phyloP scores from a whole-genome alignment of 495 filamentous ascomycete genomes.

The Massariosphaeria phaeospora region DNA sequence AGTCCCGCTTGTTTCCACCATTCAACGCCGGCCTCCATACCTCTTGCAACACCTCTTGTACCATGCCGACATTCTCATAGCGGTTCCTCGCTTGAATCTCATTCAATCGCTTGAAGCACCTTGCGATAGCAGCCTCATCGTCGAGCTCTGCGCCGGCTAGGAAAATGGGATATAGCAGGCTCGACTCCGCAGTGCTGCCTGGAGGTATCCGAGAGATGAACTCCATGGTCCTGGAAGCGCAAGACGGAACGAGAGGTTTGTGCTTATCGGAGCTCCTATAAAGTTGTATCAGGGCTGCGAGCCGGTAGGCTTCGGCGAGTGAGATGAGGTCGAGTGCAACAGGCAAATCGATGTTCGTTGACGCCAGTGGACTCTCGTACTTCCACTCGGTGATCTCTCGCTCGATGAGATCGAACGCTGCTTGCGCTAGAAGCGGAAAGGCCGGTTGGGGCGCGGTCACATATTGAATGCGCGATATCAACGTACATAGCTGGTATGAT shows the following conservation, averaged over 20 bases:
- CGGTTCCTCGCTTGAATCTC: constrained; percentile 20
- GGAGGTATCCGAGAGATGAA: constrained; percentile 23
- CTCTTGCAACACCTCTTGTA: constrained; percentile 18
- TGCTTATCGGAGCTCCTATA: constrained; percentile 22
- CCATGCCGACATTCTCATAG: constrained; percentile 21
- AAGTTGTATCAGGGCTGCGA: constrained; percentile 24
- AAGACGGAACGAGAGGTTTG: constrained; percentile 15
- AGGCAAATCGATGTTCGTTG: constrained; percentile 12
- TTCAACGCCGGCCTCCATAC: constrained; percentile 17
- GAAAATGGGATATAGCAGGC: constrained; percentile 25
- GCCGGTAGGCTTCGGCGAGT: constrained; percentile 16
- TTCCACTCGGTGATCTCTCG: constrained; percentile 19
- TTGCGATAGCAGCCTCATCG: constrained; percentile 5
- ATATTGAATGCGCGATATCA: constrained; percentile 20
- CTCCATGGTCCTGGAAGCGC: constrained; percentile 15
- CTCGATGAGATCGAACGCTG: constrained; percentile 14
- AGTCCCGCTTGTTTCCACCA: constrained; percentile 15
- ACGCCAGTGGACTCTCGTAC: constrained; percentile 20
- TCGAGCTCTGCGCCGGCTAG: constrained; percentile 19
- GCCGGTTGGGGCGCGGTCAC: constrained; percentile 11
- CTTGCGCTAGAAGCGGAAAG: constrained; percentile 19
- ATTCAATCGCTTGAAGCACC: constrained; percentile 13
- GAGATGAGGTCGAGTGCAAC: constrained; percentile 24
- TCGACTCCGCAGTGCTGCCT: constrained; percentile 23
- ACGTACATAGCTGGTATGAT: constrained; percentile 13